These are phyloP conservation scores for Calocybe indica DNA, from an alignment of 768 basidiomycete genomes.

Conservation along the genomic window DNA sequence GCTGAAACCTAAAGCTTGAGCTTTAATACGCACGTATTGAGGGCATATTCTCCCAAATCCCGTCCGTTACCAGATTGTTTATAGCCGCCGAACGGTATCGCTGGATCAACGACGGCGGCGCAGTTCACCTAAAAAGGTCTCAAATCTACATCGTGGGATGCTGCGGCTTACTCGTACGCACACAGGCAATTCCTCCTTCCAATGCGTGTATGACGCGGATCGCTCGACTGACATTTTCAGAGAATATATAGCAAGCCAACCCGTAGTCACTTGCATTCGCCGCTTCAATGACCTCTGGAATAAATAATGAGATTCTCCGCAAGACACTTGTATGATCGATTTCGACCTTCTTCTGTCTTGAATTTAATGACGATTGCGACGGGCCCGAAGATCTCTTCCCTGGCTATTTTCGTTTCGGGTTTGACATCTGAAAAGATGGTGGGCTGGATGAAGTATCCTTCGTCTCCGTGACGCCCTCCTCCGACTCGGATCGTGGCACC, in stretches of 20 bases:
- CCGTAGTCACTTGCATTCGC: slow-evolving; percentile 12
- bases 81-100: slow-evolving; percentile 18
- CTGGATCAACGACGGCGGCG: slow-evolving; percentile 33
- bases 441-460: slow-evolving; percentile 68
- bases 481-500: slow-evolving; percentile 61
- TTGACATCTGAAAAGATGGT: slow-evolving; percentile 63
- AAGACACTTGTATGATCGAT: background rate
- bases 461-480: slow-evolving; percentile 45
- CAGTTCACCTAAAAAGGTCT: slow-evolving; percentile 31
- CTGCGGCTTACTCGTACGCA: background rate
- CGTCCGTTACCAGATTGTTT: slow-evolving; percentile 19
- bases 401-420: slow-evolving; percentile 61
- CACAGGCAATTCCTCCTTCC: slow-evolving; percentile 12
- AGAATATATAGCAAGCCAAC: slow-evolving; percentile 11
- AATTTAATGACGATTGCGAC: slow-evolving; percentile 70
- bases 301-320: slow-evolving; percentile 22
- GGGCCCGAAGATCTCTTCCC: slow-evolving; percentile 72
- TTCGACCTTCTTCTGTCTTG: slow-evolving; percentile 38
- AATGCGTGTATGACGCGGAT: slow-evolving; percentile 12
- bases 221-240: slow-evolving; percentile 8
- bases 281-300: slow-evolving; percentile 12
- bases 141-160: background rate
- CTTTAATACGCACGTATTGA: slow-evolving; percentile 10
- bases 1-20: background rate
- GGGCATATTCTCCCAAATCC: slow-evolving; percentile 15